Percentiles rank a stretch among this genome's conserved stretches.
phyloP scores from a whole-genome alignment of 2,329 filamentous ascomycete genomes.

The Colletotrichum orbiculare region DNA sequence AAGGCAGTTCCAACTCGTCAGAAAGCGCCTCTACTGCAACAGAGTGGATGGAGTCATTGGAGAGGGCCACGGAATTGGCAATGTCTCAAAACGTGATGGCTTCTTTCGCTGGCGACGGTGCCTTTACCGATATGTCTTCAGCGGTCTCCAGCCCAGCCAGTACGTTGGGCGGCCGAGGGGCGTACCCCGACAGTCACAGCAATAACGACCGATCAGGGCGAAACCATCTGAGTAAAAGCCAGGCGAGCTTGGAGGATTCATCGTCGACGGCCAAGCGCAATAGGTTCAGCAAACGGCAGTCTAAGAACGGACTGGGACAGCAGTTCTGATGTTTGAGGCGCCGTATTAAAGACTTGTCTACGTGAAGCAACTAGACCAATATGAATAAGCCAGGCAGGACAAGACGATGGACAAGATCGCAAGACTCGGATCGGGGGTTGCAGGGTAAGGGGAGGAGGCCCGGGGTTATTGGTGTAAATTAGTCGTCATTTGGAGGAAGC shows the following conservation, averaged over 20 bases:
- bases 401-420: background rate
- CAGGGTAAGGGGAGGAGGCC: background rate
- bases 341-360: too few relatives aligned
- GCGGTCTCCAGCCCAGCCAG: slow-evolving; percentile 81
- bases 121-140: slow-evolving; percentile 75
- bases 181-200: slow-evolving; percentile 62
- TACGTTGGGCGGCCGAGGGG: slow-evolving; percentile 72
- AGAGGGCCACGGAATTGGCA: slow-evolving; percentile 87
- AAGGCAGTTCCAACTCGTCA: slow-evolving; percentile 66
- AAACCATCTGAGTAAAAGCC: slow-evolving; percentile 69
- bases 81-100: slow-evolving; percentile 76
- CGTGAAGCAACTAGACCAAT: background rate
- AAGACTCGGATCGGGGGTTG: background rate
- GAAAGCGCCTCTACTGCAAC: slow-evolving; percentile 78
- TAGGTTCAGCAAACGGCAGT: slow-evolving; percentile 91
- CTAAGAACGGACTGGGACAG: slow-evolving; percentile 91
- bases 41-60: slow-evolving; percentile 92
- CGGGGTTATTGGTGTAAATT: slow-evolving; percentile 19
- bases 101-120: slow-evolving; percentile 74
- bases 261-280: slow-evolving; percentile 61
- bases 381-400: background rate
- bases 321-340: slow-evolving; percentile 71
- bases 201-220: slow-evolving; percentile 64
- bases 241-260: slow-evolving; percentile 64
- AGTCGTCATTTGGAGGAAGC: slow-evolving; percentile 28